These are phyloP conservation scores for Rhizopus stolonifer DNA, from an alignment of 371 early-diverging fungal genomes.

Conservation along the genomic window DNA sequence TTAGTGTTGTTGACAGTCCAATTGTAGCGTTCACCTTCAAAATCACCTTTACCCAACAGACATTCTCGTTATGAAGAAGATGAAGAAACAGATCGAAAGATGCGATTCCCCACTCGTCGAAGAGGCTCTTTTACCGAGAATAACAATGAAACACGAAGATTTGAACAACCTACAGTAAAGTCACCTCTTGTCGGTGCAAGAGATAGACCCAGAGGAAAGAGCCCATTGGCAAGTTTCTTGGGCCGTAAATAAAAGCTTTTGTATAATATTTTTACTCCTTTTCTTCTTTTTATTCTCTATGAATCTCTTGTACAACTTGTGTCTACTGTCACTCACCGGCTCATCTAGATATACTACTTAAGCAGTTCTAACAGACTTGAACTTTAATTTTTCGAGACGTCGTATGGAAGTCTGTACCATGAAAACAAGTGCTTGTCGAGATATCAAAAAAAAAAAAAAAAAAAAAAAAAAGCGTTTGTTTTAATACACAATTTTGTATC, in stretches of 20 bases:
- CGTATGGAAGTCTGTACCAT: no score
- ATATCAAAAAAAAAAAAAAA: no score
- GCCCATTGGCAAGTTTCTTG: conserved; percentile 19
- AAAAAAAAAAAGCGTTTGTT: no score
- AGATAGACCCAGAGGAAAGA: conserved; percentile 18
- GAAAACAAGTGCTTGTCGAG: no score
- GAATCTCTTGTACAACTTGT: no score
- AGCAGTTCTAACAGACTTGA: no score
- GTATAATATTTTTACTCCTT: no score
- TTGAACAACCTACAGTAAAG: conserved; percentile 9
- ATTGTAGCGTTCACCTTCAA: not conserved
- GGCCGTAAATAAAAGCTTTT: conserved; percentile 18
- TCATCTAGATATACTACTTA: no score
- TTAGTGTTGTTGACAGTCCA: not conserved
- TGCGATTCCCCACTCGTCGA: conserved; percentile 11
- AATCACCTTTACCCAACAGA: conserved; percentile 7
- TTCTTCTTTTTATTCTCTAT: no score
- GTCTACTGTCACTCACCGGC: no score
- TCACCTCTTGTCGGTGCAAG: conserved; percentile 22
- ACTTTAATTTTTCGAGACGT: no score
- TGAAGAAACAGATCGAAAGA: conserved; percentile 5
- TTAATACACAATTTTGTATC: no score
- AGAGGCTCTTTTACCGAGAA: conserved; percentile 7
- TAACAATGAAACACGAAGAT: not conserved
- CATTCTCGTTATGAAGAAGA: conserved; percentile 6